Conservation (phyloP, 2,329 filamentous ascomycete species). For the Chaetoscypha palmicola region DNA sequence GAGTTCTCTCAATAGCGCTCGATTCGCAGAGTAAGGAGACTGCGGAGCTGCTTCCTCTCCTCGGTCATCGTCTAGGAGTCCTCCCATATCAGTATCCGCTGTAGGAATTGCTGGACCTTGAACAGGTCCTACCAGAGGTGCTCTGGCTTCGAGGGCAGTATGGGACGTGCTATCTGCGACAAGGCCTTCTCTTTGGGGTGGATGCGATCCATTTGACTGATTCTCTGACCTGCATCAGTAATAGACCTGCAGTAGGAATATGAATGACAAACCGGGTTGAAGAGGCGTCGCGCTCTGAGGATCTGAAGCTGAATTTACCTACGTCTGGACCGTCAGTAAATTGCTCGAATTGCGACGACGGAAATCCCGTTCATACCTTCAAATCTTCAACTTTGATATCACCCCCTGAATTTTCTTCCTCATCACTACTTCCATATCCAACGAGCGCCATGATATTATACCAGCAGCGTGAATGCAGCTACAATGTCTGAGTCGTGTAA, state of each 20-base stretch:
- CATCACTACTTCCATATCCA: slow-evolving; percentile 35
- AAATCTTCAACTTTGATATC: slow-evolving; percentile 11
- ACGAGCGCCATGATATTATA: slow-evolving; percentile 31
- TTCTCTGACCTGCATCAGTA: slow-evolving; percentile 17
- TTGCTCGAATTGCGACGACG: background rate
- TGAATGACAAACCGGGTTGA: slow-evolving; percentile 16
- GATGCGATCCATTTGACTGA: slow-evolving; percentile 9
- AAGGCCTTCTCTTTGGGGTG: background rate
- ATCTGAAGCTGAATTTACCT: slow-evolving; percentile 15
- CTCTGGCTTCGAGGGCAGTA: slow-evolving; percentile 13
- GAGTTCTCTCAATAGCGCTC: slow-evolving; percentile 60
- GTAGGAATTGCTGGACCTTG: slow-evolving; percentile 24
- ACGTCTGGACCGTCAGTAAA: slow-evolving; percentile 21
- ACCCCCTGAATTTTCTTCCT: slow-evolving; percentile 27
- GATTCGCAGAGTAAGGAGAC: slow-evolving; percentile 62
- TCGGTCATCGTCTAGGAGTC: slow-evolving; percentile 25
- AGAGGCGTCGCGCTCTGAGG: slow-evolving; percentile 14
- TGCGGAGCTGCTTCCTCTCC: slow-evolving; percentile 22
- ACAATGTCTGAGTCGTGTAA: no score
- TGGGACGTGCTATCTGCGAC: background rate
- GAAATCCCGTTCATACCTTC: slow-evolving; percentile 14
- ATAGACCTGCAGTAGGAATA: background rate
- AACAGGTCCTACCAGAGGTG: slow-evolving; percentile 24
- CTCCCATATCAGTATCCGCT: slow-evolving; percentile 8
- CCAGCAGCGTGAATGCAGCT: background rate